Conservation (phyloP, 768 basidiomycete genomes). For the Leccinum obscurum region DNA sequence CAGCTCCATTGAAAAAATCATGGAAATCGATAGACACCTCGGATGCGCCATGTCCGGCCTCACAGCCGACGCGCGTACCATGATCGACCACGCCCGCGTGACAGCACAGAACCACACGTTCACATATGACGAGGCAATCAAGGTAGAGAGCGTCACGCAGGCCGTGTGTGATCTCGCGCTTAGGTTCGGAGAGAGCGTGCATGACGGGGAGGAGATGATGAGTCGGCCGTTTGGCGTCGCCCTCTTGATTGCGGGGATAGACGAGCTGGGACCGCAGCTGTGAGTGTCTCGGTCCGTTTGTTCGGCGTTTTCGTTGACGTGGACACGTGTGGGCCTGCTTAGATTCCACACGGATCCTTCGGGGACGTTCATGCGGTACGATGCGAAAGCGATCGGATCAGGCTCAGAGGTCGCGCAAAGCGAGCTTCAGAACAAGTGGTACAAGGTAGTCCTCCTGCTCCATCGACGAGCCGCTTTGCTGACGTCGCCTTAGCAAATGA, state of each 20-base stretch:
- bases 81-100: conserved; percentile 99
- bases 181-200: conserved; percentile 97
- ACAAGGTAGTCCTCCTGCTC: conserved; percentile 59
- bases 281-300: conserved; percentile 41
- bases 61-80: conserved; percentile 97
- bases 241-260: conserved; percentile 93
- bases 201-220: conserved; percentile 99
- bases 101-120: conserved; percentile 95
- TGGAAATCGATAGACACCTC: conserved; percentile 97
- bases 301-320: not conserved
- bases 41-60: conserved; percentile 98
- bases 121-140: conserved; percentile 95
- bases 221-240: conserved; percentile 99
- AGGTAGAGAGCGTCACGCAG: conserved; percentile 97
- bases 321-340: conserved; percentile 1
- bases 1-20: conserved; percentile 97
- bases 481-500: conserved; percentile 72
- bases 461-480: conserved; percentile 2
- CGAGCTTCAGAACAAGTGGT: conserved; percentile 96
- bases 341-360: conserved; percentile 99
- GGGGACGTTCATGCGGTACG: conserved; percentile 94
- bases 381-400: conserved; percentile 98
- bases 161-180: conserved; percentile 97
- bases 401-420: conserved; percentile 97
- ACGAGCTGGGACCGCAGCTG: conserved; percentile 96